phyloP scores from a whole-genome alignment of 352 stramenopile species.

The Phytophthora cryptogea region DNA sequence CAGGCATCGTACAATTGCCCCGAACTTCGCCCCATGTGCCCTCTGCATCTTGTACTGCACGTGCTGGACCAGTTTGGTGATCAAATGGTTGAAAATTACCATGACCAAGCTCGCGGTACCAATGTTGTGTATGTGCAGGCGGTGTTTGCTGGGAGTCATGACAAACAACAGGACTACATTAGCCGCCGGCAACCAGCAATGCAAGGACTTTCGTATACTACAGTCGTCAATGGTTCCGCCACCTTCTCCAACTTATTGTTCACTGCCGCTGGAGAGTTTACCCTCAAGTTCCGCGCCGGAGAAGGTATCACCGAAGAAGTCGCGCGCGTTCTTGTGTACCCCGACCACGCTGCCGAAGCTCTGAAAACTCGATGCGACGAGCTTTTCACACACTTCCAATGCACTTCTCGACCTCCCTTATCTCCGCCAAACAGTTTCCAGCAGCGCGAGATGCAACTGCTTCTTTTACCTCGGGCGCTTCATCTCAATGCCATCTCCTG shows the following conservation, averaged over 20 bases:
- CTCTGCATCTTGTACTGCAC: constrained; percentile 39
- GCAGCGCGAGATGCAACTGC: constrained; percentile 18
- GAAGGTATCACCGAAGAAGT: constrained; percentile 38
- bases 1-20: constrained; percentile 53
- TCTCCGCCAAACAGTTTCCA: neutral
- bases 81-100: constrained; percentile 31
- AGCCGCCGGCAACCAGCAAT: constrained; percentile 15
- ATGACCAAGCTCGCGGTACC: neutral
- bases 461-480: constrained; percentile 25
- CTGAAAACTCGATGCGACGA: constrained; percentile 31
- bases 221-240: constrained; percentile 44
- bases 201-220: constrained; percentile 16
- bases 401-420: constrained; percentile 3
- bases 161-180: neutral
- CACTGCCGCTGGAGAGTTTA: constrained; percentile 44
- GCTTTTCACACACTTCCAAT: constrained; percentile 45
- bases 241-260: constrained; percentile 50
- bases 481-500: constrained; percentile 40
- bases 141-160: constrained; percentile 3
- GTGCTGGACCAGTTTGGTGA: constrained; percentile 65
- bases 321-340: constrained; percentile 46
- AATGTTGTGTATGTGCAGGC: constrained; percentile 31
- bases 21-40: constrained; percentile 50
- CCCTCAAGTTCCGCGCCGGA: constrained; percentile 35
- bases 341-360: constrained; percentile 29